A percentile compares a stretch with the other conserved stretches of the same genome.
These are phyloP conservation scores for Diaporthe citrichinensis DNA, from an alignment of 2,329 filamentous ascomycete genomes.

Conservation along the genomic window DNA sequence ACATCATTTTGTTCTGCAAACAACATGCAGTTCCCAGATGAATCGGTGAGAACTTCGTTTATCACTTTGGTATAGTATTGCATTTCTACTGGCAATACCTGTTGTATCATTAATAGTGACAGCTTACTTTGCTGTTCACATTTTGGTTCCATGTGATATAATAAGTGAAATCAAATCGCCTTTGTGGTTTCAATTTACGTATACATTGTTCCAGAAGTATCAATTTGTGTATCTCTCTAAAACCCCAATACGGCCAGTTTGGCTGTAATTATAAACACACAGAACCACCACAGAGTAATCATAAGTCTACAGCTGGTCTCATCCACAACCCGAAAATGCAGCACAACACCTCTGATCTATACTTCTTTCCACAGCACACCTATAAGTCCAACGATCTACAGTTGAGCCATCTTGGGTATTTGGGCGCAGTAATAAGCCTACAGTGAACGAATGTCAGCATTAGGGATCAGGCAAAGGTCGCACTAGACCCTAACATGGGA, in stretches of 20 bases:
- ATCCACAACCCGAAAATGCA: not conserved
- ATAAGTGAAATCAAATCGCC: not conserved
- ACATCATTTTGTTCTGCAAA: no score
- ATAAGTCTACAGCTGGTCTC: not conserved
- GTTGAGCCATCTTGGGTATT: conserved; percentile 32
- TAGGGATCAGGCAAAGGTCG: not conserved
- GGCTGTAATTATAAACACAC: not conserved
- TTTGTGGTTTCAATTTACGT: no score
- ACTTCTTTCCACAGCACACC: not conserved
- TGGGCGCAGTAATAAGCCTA: conserved; percentile 26
- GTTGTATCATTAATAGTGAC: no score
- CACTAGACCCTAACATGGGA: no score
- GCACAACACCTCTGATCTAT: not conserved
- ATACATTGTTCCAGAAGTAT: not conserved
- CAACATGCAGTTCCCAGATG: no score
- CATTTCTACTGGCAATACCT: no score
- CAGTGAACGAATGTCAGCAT: not conserved
- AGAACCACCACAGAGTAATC: not conserved
- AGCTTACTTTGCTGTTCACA: no score
- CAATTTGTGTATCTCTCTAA: not conserved
- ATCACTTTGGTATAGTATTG: no score
- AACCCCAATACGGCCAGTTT: not conserved
- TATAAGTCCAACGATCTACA: not conserved
- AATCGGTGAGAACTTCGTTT: no score
- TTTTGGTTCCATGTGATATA: not conserved